phyloP scores from a whole-genome alignment of 495 filamentous ascomycete species.

The Podospora comata region DNA sequence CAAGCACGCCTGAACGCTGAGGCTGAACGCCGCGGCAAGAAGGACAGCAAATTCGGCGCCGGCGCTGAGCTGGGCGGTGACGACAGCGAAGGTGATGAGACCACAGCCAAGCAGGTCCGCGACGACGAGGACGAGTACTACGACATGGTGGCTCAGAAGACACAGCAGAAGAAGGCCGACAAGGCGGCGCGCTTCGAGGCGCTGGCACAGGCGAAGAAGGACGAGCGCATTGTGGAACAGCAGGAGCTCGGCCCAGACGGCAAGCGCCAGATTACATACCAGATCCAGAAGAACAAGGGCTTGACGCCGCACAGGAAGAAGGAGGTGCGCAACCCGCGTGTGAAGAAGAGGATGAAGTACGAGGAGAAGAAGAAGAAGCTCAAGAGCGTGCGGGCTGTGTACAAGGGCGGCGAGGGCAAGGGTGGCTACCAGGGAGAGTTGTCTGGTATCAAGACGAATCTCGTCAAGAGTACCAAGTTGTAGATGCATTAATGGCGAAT shows the following conservation, averaged over 20 bases:
- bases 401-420: conserved; percentile 80
- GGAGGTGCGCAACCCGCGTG: conserved; percentile 86
- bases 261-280: conserved; percentile 84
- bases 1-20: conserved; percentile 80
- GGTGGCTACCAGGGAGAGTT: conserved; percentile 89
- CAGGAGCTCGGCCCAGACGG: conserved; percentile 66
- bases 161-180: conserved; percentile 70
- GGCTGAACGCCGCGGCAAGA: conserved; percentile 78
- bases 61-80: conserved; percentile 56
- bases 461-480: conserved; percentile 93
- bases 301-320: conserved; percentile 85
- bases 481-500: conserved; percentile 30
- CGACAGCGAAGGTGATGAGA: conserved; percentile 56
- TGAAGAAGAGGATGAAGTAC: conserved; percentile 95
- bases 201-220: conserved; percentile 41
- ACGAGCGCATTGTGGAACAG: conserved; percentile 57
- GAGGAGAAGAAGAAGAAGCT: conserved; percentile 95
- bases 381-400: conserved; percentile 73
- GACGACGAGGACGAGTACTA: conserved; percentile 80
- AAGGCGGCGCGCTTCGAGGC: conserved; percentile 53
- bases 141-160: conserved; percentile 70
- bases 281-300: conserved; percentile 97
- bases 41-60: conserved; percentile 52
- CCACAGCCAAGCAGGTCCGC: conserved; percentile 41
- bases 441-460: conserved; percentile 89